Percentiles rank a stretch among this genome's conserved stretches.
Conservation (phyloP, 108 stramenopile species). For the Epipyxis sp. region DNA sequence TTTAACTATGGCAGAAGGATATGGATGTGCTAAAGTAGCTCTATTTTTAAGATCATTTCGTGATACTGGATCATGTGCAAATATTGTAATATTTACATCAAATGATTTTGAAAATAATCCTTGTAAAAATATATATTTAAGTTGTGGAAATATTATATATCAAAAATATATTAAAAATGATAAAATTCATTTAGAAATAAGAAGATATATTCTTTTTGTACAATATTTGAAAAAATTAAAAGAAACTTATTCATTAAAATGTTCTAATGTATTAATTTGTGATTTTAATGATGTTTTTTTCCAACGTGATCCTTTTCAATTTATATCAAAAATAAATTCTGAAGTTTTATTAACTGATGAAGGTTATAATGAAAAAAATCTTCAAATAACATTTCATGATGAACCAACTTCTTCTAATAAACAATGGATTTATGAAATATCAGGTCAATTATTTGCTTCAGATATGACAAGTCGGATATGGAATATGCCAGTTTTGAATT, state of each 20-base stretch:
- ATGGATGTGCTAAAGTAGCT: not conserved
- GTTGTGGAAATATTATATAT: too few relatives aligned
- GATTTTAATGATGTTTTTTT: not conserved
- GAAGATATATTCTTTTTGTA: not conserved
- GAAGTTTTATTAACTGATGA: not conserved
- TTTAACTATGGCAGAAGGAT: not conserved
- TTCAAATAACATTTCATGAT: not conserved
- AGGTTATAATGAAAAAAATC: not conserved
- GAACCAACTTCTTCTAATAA: not conserved
- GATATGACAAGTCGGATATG: not conserved
- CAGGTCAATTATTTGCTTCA: not conserved
- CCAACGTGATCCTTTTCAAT: not conserved
- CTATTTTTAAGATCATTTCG: not conserved
- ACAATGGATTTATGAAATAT: not conserved
- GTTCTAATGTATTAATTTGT: too few relatives aligned
- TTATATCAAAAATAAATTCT: not conserved
- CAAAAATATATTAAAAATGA: too few relatives aligned
- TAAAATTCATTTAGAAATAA: not conserved
- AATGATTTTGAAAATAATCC: too few relatives aligned
- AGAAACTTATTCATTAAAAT: too few relatives aligned
- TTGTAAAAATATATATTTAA: too few relatives aligned
- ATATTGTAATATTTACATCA: not conserved
- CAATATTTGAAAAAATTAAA: not conserved
- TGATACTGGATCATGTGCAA: not conserved
- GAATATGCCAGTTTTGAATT: not conserved